Evolutionary conservation across 2,329 filamentous ascomycete genomes (phyloP), one percentile per base, ranked within the genome.

Genomic region (Epichloe uncinata): DNA sequence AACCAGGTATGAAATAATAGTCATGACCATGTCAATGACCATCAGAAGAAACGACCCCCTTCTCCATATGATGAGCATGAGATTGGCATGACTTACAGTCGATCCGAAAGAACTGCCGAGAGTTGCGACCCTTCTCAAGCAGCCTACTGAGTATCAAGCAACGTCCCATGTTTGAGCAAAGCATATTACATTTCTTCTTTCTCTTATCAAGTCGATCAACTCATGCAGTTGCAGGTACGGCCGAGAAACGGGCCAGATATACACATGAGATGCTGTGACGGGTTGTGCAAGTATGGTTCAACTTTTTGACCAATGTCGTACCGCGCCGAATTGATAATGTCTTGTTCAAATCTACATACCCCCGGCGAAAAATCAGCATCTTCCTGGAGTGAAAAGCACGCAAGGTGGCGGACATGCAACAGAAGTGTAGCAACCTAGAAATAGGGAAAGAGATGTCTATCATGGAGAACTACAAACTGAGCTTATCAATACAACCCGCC

Each of bases 81-180:
- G 0, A 12, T 45, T 34, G 44, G 41, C n/a, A 16, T 26, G 18
- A 42, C 35, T 15, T 40, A 33, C 22, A 16, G 40, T n/a, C 35
- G n/a, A 7, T 47, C 45, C 18, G 45, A 50, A 8, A 37, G 41
- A 38, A 42, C 42, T 43, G 42, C 13, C 15, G 34, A 42, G 20
- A 35, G 35, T n/a, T 50, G 46, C 30, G 47, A 52, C 22, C 47
- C 16, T 45, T n/a, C 36, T 52, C 11, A 47, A 49, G 16, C 26
- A 46, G 22, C 18, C 47, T 33, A 50, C 44, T 8, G 47, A 42
- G 26, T 50, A 52, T 18, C n/a, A 3, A 9, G 52, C 47, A 11
- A 41, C 20, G n/a, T 22, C 47, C 15, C 36, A 38, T 41, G n/a
- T 47, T 12, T 50, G 36, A 52, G n/a, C 8, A 30, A 18, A 16